phyloP scores from a whole-genome alignment of 2,329 filamentous ascomycete species.

The Chaetothyriales sp. region DNA sequence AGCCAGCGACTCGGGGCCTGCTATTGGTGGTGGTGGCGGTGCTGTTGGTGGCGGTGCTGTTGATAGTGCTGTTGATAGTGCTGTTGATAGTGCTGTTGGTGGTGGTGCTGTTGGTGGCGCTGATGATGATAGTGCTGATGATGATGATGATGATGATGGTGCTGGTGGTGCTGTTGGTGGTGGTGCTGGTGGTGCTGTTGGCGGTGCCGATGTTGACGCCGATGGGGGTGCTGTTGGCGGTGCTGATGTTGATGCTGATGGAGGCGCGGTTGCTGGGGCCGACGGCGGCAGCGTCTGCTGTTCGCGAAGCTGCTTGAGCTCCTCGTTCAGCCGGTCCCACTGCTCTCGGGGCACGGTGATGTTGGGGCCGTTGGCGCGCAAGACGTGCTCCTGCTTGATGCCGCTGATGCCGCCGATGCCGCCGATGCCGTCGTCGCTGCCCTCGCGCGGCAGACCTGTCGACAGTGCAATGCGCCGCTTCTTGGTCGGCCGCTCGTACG shows the following conservation, averaged over 20 bases:
- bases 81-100: conserved; percentile 1
- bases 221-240: conserved; percentile 2
- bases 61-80: background rate
- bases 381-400: conserved; percentile 6
- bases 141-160: too few relatives aligned
- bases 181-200: conserved; percentile 1
- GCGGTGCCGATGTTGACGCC: background rate
- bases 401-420: conserved; percentile 2
- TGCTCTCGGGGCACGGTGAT: conserved; percentile 18
- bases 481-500: conserved; percentile 36
- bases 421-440: conserved; percentile 6
- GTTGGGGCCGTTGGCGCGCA: conserved; percentile 11
- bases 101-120: too few relatives aligned
- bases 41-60: too few relatives aligned
- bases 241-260: background rate
- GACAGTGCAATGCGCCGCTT: conserved; percentile 25
- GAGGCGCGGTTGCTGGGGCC: background rate
- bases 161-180: background rate
- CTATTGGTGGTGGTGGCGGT: background rate
- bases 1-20: background rate
- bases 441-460: background rate
- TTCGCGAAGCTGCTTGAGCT: conserved; percentile 10
- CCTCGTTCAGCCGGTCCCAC: conserved; percentile 17
- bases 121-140: too few relatives aligned
- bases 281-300: background rate